Percentiles rank a stretch among this genome's conserved stretches.
Conservation (phyloP, 495 filamentous ascomycete genomes). For the Geoglossum glabrum region DNA sequence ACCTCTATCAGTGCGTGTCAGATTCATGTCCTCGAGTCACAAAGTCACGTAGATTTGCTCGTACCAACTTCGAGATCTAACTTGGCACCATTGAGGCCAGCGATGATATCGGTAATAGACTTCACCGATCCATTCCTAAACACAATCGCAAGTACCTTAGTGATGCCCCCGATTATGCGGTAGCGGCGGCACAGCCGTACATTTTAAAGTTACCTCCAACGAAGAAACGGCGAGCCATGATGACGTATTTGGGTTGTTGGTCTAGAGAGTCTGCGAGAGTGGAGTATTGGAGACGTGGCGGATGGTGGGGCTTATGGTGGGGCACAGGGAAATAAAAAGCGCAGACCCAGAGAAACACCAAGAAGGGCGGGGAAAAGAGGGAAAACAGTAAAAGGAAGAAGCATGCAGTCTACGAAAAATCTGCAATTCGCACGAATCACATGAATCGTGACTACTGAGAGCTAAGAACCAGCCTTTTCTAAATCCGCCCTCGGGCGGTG, state of each 20-base stretch:
- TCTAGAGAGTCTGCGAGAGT: neutral
- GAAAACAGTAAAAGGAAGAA: neutral
- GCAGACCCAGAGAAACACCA: neutral
- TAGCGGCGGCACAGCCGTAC: slow-evolving; percentile 26
- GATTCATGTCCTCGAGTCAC: neutral
- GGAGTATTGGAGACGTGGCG: neutral
- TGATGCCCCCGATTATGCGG: slow-evolving; percentile 12
- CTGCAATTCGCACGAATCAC: neutral
- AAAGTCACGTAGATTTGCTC: slow-evolving; percentile 11
- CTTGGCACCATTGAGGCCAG: slow-evolving; percentile 63
- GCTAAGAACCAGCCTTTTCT: neutral
- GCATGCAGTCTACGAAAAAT: no score
- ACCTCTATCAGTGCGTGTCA: slow-evolving; percentile 40
- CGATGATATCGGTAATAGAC: slow-evolving; percentile 70
- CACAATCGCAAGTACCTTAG: slow-evolving; percentile 2
- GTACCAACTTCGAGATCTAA: slow-evolving; percentile 46
- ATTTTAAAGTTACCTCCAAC: slow-evolving; percentile 99
- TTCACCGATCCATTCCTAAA: slow-evolving; percentile 77
- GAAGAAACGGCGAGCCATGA: slow-evolving; percentile 93
- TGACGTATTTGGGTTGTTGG: neutral
- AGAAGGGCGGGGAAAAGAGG: neutral
- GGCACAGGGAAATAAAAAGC: neutral
- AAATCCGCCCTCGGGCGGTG: neutral
- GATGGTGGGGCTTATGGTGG: neutral
- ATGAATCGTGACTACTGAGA: neutral